These are phyloP conservation scores for Aspergillus carlsbadensis DNA, from an alignment of 495 filamentous ascomycete species.

Conservation along the genomic window DNA sequence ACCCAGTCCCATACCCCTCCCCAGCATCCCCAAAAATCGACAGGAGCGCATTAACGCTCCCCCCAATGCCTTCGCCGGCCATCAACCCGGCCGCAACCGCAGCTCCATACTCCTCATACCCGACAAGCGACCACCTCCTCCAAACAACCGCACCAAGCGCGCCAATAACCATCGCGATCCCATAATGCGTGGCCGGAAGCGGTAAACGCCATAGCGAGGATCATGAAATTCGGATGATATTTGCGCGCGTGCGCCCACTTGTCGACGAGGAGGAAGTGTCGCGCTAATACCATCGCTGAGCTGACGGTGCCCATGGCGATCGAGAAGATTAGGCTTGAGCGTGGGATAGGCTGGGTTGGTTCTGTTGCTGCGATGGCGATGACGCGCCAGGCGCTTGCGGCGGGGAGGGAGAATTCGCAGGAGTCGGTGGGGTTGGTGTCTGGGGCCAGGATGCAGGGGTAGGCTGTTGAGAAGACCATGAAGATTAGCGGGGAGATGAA, in stretches of 20 bases:
- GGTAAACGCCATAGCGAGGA: conserved; percentile 8
- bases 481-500: conserved; percentile 3
- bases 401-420: conserved; percentile 3
- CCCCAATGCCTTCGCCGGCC: conserved; percentile 8
- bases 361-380: conserved; percentile 1
- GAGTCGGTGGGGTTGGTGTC: neutral
- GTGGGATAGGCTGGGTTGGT: neutral
- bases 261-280: neutral
- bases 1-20: neutral
- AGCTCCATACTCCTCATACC: conserved; percentile 1
- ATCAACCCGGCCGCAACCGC: conserved; percentile 5
- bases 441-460: conserved; percentile 6
- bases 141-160: neutral
- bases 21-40: neutral
- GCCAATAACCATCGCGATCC: conserved; percentile 1
- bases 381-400: neutral
- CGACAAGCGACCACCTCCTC: neutral
- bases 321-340: neutral
- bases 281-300: neutral
- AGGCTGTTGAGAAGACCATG: conserved; percentile 4
- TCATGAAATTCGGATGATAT: conserved; percentile 7
- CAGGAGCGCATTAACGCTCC: conserved; percentile 1
- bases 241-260: neutral
- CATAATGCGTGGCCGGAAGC: conserved; percentile 1
- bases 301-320: neutral